Evolutionary conservation across 257 asterid species (phyloP), one percentile per base, ranked within the genome.

Genomic region (Gardenia jasminoides): DNA sequence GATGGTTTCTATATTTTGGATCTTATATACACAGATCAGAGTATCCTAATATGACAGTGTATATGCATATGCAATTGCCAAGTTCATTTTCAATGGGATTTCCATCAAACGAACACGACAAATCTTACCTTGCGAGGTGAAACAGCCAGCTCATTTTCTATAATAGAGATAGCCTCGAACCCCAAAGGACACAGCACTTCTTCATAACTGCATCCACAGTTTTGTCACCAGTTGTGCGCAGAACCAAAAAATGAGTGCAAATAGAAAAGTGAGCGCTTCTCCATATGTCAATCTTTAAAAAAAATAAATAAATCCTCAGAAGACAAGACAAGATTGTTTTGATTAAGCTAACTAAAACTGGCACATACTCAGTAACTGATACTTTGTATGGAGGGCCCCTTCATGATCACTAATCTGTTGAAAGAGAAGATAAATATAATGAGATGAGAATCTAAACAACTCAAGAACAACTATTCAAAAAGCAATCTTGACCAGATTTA

Each of bases 351-450:
- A 75, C 77, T 39, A 54, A 28, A 47, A 72, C 65, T 70, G 83
- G 81, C 43, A 81, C 85, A 33, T 91, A 94, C 97, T 90, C 90
- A 19, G 91, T 56, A 74, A 91, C 86, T 59, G 98, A 89, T 72
- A 92, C 98, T 88, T 82, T 92, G 70, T 83, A 94, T 5, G 98
- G 98, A 59, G 98, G 98, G 33, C 98, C 98, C 97, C 97, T 82
- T 86, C 90, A 71, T 86, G 92, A 82, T 94, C 87, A 31, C 90
- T 91, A 58, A 89, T 86, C 98, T 94, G 92, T 72, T 22, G 75
- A 82, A 73, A 76, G 76, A 80, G 28, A 80, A 20, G 10, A 16
- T 78, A 66, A 47, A 22, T 65, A 17, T 28, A 8, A 58, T 46
- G 17, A 50, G 47, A 58, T 46, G 17, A 50, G 47, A 79, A 79